These are phyloP conservation scores for Coccomyxa subellipsoidea DNA, from an alignment of 163 green algal genomes.

Conservation along the genomic window DNA sequence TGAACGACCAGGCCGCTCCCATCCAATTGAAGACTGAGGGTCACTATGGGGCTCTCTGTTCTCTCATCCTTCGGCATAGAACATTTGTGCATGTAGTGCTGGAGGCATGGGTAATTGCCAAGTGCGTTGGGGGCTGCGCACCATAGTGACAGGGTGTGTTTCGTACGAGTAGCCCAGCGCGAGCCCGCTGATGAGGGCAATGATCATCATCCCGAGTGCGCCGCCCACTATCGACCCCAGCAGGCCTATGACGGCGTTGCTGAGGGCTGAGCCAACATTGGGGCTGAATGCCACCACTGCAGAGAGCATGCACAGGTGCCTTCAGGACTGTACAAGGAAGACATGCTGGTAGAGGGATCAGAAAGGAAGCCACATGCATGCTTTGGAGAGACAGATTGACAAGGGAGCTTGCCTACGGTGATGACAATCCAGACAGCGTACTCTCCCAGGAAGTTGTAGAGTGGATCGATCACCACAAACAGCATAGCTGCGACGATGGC, in stretches of 20 bases:
- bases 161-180: background rate
- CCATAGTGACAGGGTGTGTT: background rate
- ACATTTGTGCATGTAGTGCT: too few species aligned
- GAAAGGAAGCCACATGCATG: too few species aligned
- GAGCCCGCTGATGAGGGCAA: background rate
- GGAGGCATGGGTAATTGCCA: background rate
- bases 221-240: background rate
- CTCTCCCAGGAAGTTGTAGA: background rate
- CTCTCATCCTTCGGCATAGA: too few species aligned
- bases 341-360: too few species aligned
- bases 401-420: background rate
- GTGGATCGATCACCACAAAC: background rate
- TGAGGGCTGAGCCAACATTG: constrained; percentile 2
- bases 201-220: background rate
- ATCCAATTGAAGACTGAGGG: too few species aligned
- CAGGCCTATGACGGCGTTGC: background rate
- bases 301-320: too few species aligned
- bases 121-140: background rate
- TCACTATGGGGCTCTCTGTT: too few species aligned
- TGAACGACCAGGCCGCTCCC: too few species aligned
- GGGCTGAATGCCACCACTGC: constrained; percentile 3
- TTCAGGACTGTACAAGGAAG: too few species aligned
- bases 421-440: background rate
- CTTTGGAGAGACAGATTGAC: background rate
- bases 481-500: background rate